phyloP scores from a whole-genome alignment of 805 yeast species.

The Ogataea sp. region DNA sequence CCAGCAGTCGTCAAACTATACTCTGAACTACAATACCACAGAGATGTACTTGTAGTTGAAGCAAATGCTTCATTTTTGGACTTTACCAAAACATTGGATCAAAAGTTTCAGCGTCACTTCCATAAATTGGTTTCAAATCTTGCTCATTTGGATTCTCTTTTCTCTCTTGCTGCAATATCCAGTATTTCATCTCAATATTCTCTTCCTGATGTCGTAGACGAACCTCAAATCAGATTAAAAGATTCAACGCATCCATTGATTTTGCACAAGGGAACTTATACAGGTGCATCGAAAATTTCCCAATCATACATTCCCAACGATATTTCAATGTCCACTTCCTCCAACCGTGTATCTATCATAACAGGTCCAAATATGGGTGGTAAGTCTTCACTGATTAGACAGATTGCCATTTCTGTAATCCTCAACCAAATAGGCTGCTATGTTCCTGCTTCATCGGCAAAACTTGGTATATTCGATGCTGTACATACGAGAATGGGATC shows the following conservation, averaged over 20 bases:
- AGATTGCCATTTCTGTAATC: slow-evolving; percentile 59
- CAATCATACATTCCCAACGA: slow-evolving; percentile 75
- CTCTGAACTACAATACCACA: slow-evolving; percentile 48
- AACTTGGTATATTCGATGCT: slow-evolving; percentile 50
- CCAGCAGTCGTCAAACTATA: slow-evolving; percentile 46
- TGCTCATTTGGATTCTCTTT: slow-evolving; percentile 55
- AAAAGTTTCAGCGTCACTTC: slow-evolving; percentile 25
- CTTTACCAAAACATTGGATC: slow-evolving; percentile 33
- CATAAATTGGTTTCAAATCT: slow-evolving; percentile 37
- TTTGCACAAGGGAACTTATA: no score
- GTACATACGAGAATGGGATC: slow-evolving; percentile 69
- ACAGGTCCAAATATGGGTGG: slow-evolving; percentile 93
- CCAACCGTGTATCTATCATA: slow-evolving; percentile 50
- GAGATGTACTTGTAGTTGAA: slow-evolving; percentile 40
- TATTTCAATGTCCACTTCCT: slow-evolving; percentile 36
- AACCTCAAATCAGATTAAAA: slow-evolving; percentile 39
- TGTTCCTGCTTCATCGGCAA: slow-evolving; percentile 58
- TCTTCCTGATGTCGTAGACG: slow-evolving; percentile 43
- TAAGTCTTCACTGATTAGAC: slow-evolving; percentile 68
- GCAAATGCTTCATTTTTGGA: slow-evolving; percentile 39
- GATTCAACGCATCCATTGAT: slow-evolving; percentile 41
- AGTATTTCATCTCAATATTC: slow-evolving; percentile 33
- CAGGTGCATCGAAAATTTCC: no score
- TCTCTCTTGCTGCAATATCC: slow-evolving; percentile 59
- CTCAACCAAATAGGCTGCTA: slow-evolving; percentile 75